These are phyloP conservation scores for Mollisia scopiformis DNA, from an alignment of 2,329 filamentous ascomycete genomes.

Conservation along the genomic window DNA sequence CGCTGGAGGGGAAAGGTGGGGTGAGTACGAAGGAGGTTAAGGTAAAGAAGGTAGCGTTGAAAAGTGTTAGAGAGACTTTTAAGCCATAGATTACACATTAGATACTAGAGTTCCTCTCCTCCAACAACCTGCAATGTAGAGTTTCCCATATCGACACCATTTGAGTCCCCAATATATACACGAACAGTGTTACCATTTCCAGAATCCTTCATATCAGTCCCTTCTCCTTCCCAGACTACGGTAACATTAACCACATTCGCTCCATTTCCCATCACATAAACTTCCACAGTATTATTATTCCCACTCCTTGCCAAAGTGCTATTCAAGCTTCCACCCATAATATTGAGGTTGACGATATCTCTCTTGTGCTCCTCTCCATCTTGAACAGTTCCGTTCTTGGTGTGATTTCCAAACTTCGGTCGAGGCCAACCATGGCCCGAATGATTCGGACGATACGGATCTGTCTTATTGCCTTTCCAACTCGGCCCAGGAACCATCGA, in stretches of 20 bases:
- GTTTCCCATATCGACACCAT: not conserved
- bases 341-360: conserved; percentile 3
- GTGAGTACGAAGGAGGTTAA: conserved; percentile 1
- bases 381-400: not conserved
- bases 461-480: not conserved
- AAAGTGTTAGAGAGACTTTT: conserved; percentile 29
- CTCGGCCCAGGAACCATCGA: not conserved
- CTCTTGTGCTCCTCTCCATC: not conserved
- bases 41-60: conserved; percentile 21
- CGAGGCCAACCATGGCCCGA: not conserved
- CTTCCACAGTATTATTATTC: conserved; percentile 1
- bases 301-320: not conserved
- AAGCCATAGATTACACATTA: conserved; percentile 3
- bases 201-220: not conserved
- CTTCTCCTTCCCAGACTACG: not conserved
- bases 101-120: not conserved
- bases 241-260: conserved; percentile 4
- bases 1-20: conserved; percentile 19
- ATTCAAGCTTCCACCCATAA: not conserved
- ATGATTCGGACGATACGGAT: not conserved
- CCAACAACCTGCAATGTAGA: not conserved
- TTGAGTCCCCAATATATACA: not conserved
- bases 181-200: not conserved
- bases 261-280: conserved; percentile 4
- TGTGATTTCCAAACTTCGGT: not conserved